Evolutionary conservation across 257 asterid genomes (phyloP), one percentile per base, ranked within the genome.

Genomic region (Solanum etuberosum): DNA sequence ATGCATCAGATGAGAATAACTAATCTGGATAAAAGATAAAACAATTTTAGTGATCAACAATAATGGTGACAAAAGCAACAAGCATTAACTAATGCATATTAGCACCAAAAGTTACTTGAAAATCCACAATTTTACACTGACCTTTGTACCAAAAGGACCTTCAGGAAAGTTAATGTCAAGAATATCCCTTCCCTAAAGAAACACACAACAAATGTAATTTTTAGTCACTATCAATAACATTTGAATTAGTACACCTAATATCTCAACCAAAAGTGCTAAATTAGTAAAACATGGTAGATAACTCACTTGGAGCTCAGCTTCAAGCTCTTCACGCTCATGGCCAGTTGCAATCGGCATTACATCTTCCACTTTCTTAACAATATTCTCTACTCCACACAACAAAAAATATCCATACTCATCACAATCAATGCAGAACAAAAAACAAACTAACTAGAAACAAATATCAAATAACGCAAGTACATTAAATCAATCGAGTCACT

Each of bases 131-230:
- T 51, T 20, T 21, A 70, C 43, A 88, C 94, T 89, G 86, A 95
- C 98, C 98, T 96, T 93, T 14, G 99, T 95, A 54, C 99, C 99
- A 86, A 96, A 96, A 63, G 98, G 99, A 87, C 99, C 98, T 8
- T 59, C 90, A 7, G 98, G 97, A 74, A 88, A 86, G 93, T 95
- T 88, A 80, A 95, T 94, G 42, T 90, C 95, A 88, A 92, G 90
- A 87, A 96, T 40, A 38, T 94, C 92, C 89, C 87, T 91, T 87
- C 99, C 99, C 98, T 95, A 48, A 81, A 77, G 29, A 42, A 29
- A 29, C 18, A 81, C 67, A 81, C 29, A 81, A 48, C 29, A 81
- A 48, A 48, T 27, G 68, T 81, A 48, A 43, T 27, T 77, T 14
- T 42, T 29, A 78, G 84, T 15, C 84, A 43, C 42, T 46, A 80